Percentiles rank a stretch among this genome's conserved stretches.
Conservation (phyloP, 345 rosid genomes). For the Salix suchowensis region DNA sequence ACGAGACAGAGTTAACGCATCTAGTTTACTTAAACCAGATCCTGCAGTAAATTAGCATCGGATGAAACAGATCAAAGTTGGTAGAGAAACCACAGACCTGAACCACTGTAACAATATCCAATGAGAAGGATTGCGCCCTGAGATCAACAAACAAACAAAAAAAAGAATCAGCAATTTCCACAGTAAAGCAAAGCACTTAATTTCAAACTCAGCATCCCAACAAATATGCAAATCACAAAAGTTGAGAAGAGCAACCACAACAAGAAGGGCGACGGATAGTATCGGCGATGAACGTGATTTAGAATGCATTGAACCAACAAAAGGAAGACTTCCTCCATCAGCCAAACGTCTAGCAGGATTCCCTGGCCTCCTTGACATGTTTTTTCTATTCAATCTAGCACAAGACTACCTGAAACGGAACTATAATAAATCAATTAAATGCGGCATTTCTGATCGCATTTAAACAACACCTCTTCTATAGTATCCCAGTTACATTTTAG, state of each 20-base stretch:
- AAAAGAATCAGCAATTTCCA: slow-evolving; percentile 14
- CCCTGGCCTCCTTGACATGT: slow-evolving; percentile 63
- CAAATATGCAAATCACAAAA: too few relatives aligned
- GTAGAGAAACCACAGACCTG: slow-evolving; percentile 42
- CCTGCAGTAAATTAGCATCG: not conserved
- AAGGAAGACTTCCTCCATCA: slow-evolving; percentile 48
- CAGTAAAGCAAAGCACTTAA: not conserved
- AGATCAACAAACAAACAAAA: slow-evolving; percentile 7
- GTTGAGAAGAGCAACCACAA: slow-evolving; percentile 32
- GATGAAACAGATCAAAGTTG: not conserved
- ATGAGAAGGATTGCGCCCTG: slow-evolving; percentile 67
- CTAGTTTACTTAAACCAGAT: not conserved
- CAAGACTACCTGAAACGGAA: not conserved
- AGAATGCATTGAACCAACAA: slow-evolving; percentile 42
- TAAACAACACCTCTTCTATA: not conserved
- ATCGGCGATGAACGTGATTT: slow-evolving; percentile 53
- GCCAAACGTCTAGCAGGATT: slow-evolving; percentile 51
- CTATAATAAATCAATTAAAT: not conserved
- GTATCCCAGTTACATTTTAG: too few relatives aligned
- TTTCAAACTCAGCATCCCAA: not conserved
- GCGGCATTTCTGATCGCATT: not conserved
- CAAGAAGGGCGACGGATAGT: slow-evolving; percentile 42
- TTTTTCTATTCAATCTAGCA: not conserved
- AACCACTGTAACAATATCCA: slow-evolving; percentile 43
- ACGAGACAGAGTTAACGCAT: not conserved